Conservation (phyloP, 148 eudicot genomes). For the Chenopodium berlandieri region DNA sequence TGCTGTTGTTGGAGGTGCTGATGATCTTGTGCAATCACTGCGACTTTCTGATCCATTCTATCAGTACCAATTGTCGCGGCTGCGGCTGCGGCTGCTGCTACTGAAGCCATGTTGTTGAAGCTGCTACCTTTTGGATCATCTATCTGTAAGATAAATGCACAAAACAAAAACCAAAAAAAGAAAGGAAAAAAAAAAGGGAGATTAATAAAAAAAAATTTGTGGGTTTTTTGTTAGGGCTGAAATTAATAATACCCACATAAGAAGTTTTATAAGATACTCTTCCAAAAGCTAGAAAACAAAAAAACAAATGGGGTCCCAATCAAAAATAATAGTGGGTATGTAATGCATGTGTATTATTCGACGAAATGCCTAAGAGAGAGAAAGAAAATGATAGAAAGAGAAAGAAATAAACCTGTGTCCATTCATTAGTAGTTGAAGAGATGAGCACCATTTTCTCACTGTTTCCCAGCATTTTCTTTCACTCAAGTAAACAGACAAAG, state of each 20-base stretch:
- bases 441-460: slow-evolving; percentile 30
- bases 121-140: slow-evolving; percentile 22
- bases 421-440: slow-evolving; percentile 32
- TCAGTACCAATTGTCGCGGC: background rate
- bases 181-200: background rate
- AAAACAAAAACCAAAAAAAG: background rate
- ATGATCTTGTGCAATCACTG: slow-evolving; percentile 11
- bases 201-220: background rate
- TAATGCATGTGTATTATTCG: slow-evolving; percentile 18
- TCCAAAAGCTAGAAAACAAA: slow-evolving; percentile 39
- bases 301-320: slow-evolving; percentile 22
- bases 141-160: background rate
- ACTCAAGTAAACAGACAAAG: slow-evolving; percentile 27
- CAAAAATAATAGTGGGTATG: slow-evolving; percentile 20
- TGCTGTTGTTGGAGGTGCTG: slow-evolving; percentile 11
- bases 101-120: slow-evolving; percentile 24
- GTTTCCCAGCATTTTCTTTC: slow-evolving; percentile 24
- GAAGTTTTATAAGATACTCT: slow-evolving; percentile 22
- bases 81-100: slow-evolving; percentile 4
- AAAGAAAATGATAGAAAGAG: background rate
- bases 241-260: slow-evolving; percentile 15
- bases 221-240: slow-evolving; percentile 20
- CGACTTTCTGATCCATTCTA: slow-evolving; percentile 23
- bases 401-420: slow-evolving; percentile 15
- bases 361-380: slow-evolving; percentile 13